Base-by-base conservation (phyloP, 768 basidiomycete genomes). In the Boletus patriciae region DNA sequence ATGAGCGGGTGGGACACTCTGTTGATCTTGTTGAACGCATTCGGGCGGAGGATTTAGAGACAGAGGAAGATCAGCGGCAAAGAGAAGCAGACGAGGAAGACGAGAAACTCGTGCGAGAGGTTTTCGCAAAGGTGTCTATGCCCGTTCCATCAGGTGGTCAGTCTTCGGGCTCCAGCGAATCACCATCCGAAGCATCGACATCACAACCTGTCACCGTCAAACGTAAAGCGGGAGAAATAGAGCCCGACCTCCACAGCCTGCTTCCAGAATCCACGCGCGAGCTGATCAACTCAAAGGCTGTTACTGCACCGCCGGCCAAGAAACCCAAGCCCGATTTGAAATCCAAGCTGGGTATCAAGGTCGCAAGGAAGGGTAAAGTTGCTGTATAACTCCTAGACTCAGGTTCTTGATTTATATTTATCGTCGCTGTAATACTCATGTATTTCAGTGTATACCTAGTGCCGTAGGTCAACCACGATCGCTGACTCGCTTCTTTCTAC, bases 1-100 rank as follows among this genome's bases (percentile, higher is more conserved):
- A 93, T 62, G 96, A 98, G 63, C 80, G 93, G 31, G 77, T 92
- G 21, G 94, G 90, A 16, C 83, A 91, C 42, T 75, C 83, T 0
- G 85, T 85, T 10, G 88, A 92, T 64, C 70, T 96, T 40, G 60
- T 85, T 21, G 86, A 83, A 6, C 78, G 85, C 50, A 68, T 92
- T 36, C 79, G 76, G 6, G 71, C 75, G 64, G 83, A 90, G 69
- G 91, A 92, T 58, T 75, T 88, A 12, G 88, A 92, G 70, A 83
- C 83, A 47, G 87, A 88, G 62, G 92, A 90, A 70, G 90, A 91
- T 48, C 80, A 82, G 40, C 83, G 85, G 65, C 78, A 79, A 68
- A 83, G 79, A 70, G 76, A 78, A 42, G 80, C 90, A 55, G 90
- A 95, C 62, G 93, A 94, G 58, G 94, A 96, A 71, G 96, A 98